Conservation (phyloP, 2,329 filamentous ascomycete genomes). For the Xylaria sp. region DNA sequence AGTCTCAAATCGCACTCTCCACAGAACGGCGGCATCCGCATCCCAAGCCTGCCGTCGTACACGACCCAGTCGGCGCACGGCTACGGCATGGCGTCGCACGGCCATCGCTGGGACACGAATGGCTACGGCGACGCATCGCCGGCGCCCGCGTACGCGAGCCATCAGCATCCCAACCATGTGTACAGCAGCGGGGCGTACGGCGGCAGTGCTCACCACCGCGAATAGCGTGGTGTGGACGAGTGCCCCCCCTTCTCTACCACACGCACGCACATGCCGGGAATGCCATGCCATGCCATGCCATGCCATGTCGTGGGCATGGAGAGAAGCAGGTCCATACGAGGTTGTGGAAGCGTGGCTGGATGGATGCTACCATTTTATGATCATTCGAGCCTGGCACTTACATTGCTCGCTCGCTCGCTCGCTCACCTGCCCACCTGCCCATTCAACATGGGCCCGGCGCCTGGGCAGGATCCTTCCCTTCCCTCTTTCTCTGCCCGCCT, state of each 20-base stretch:
- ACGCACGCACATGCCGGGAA: background rate
- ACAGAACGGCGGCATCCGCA: slow-evolving; percentile 48
- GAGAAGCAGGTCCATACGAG: background rate
- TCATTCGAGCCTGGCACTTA: background rate
- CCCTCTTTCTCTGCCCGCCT: background rate
- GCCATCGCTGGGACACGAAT: slow-evolving; percentile 47
- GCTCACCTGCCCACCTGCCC: slow-evolving; percentile 16
- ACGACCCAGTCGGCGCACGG: slow-evolving; percentile 51
- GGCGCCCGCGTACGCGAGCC: slow-evolving; percentile 44
- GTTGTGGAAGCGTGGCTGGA: background rate
- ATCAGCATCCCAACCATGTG: slow-evolving; percentile 52
- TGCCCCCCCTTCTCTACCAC: background rate
- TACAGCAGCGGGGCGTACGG: slow-evolving; percentile 57
- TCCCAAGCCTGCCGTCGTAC: slow-evolving; percentile 54
- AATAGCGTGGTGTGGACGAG: slow-evolving; percentile 35
- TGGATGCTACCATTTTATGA: slow-evolving; percentile 11
- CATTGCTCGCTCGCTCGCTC: background rate
- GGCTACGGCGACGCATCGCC: slow-evolving; percentile 45
- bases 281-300: background rate
- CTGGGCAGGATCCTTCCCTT: background rate
- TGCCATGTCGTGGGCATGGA: background rate
- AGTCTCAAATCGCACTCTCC: slow-evolving; percentile 53
- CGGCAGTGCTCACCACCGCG: slow-evolving; percentile 56
- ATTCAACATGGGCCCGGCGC: background rate
- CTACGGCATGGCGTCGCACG: slow-evolving; percentile 50